These are phyloP conservation scores for Agarophyton chilense DNA, from an alignment of 23 red algal species.

Conservation along the genomic window DNA sequence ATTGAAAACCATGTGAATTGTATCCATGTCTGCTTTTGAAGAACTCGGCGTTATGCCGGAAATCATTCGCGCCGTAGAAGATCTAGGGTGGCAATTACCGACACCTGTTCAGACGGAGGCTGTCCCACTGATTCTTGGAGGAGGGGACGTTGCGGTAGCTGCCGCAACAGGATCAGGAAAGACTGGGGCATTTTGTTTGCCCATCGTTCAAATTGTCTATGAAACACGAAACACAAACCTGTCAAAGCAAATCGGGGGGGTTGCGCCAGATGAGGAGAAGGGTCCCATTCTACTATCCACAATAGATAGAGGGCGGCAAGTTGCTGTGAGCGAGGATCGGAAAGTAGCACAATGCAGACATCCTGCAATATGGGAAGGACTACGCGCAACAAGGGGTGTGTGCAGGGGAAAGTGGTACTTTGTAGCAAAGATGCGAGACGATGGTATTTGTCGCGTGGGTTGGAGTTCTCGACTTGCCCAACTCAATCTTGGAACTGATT, in stretches of 20 bases:
- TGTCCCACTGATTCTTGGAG: conserved; percentile 87
- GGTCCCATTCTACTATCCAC: conserved; percentile 47
- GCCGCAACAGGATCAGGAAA: conserved; percentile 97
- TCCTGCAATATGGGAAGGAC: conserved; percentile 64
- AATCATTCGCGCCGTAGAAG: conserved; percentile 68
- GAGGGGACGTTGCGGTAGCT: conserved; percentile 87
- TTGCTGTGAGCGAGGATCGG: conserved; percentile 40
- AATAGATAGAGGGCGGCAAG: conserved; percentile 31
- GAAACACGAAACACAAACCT: conserved; percentile 62
- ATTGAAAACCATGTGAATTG: background rate
- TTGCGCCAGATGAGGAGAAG: background rate
- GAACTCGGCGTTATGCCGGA: conserved; percentile 93
- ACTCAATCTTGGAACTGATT: conserved; percentile 81
- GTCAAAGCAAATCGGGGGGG: background rate
- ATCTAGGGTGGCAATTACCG: conserved; percentile 77
- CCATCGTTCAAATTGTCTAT: conserved; percentile 88
- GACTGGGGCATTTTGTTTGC: conserved; percentile 95
- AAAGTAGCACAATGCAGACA: conserved; percentile 64
- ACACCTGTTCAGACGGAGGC: conserved; percentile 87
- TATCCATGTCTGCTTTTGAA: conserved; percentile 88
- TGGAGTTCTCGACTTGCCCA: conserved; percentile 69
- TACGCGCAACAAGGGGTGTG: conserved; percentile 61
- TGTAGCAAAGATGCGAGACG: conserved; percentile 64
- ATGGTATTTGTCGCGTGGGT: conserved; percentile 92
- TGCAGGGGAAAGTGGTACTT: conserved; percentile 79